Conservation (phyloP, 176 grass and related monocot species). For the Oryza officinalis region DNA sequence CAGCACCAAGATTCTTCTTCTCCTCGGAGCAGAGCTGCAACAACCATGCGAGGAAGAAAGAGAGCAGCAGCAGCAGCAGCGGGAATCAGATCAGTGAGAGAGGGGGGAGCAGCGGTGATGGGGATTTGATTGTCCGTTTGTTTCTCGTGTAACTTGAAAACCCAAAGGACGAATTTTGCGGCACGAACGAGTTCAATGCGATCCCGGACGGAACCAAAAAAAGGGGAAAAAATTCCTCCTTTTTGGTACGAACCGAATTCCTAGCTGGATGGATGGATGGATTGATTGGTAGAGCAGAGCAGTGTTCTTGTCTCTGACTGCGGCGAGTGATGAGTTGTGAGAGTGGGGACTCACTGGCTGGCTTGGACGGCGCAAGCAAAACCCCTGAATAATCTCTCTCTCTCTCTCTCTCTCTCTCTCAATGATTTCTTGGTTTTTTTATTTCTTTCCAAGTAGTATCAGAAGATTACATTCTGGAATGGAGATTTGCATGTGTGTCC, state of each 20-base stretch:
- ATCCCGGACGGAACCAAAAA: not conserved
- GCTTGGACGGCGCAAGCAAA: slow-evolving; percentile 26
- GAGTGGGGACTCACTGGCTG: not conserved
- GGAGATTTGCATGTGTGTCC: slow-evolving; percentile 15
- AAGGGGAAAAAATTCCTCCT: not conserved
- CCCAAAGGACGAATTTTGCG: slow-evolving; percentile 21
- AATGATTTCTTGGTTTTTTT: not conserved
- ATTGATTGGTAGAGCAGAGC: slow-evolving; percentile 14
- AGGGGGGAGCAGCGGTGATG: slow-evolving; percentile 1
- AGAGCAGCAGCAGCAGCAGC: not conserved
- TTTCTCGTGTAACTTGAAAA: not conserved
- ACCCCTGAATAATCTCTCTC: not conserved
- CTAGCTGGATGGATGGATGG: slow-evolving; percentile 11
- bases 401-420: no score
- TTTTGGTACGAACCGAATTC: not conserved
- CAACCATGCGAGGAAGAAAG: not conserved
- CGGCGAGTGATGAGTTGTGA: not conserved
- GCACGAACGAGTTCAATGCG: slow-evolving; percentile 4
- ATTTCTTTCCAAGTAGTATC: not conserved
- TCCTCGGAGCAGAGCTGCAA: slow-evolving; percentile 2
- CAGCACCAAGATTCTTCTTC: not conserved
- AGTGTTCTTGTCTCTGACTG: slow-evolving; percentile 28
- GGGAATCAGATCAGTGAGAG: not conserved
- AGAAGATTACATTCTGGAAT: not conserved
- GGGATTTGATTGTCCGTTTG: slow-evolving; percentile 22